Conservation (phyloP, 225 moss, liverwort and hornwort genomes). For the Pseudoscleropodium purum region DNA sequence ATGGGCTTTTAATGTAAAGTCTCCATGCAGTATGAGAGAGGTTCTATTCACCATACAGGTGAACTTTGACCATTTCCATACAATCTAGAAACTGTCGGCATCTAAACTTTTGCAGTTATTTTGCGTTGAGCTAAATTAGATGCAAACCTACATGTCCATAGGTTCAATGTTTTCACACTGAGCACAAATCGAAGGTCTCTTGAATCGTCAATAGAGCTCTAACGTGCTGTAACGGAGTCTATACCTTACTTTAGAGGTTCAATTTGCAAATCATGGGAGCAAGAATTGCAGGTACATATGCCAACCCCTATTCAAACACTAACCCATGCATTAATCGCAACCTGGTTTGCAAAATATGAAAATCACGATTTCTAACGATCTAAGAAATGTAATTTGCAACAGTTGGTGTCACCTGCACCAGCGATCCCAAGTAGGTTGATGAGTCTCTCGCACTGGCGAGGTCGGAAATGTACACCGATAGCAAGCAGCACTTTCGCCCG, state of each 20-base stretch:
- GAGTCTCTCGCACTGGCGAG: constrained; percentile 41
- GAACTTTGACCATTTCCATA: background rate
- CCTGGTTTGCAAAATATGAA: background rate
- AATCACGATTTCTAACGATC: background rate
- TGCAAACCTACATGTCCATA: background rate
- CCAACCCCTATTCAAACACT: background rate
- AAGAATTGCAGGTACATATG: background rate
- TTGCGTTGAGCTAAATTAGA: background rate
- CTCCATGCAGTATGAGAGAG: background rate
- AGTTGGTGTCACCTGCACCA: constrained; percentile 35
- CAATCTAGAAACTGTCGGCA: background rate
- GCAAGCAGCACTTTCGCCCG: constrained; percentile 39
- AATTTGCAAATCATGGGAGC: background rate
- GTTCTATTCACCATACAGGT: background rate
- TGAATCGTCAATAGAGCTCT: background rate
- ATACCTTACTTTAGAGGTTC: background rate
- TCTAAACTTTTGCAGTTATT: background rate
- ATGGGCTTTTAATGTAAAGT: background rate
- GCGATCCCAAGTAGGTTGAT: constrained; percentile 55
- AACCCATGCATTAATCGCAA: background rate
- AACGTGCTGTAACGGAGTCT: background rate
- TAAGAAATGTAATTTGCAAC: too few relatives aligned
- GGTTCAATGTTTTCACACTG: background rate
- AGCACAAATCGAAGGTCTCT: background rate
- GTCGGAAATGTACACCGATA: constrained; percentile 45